These are phyloP conservation scores for Blastobotrys indianensis DNA, from an alignment of 1,139 yeast genomes.

Conservation along the genomic window DNA sequence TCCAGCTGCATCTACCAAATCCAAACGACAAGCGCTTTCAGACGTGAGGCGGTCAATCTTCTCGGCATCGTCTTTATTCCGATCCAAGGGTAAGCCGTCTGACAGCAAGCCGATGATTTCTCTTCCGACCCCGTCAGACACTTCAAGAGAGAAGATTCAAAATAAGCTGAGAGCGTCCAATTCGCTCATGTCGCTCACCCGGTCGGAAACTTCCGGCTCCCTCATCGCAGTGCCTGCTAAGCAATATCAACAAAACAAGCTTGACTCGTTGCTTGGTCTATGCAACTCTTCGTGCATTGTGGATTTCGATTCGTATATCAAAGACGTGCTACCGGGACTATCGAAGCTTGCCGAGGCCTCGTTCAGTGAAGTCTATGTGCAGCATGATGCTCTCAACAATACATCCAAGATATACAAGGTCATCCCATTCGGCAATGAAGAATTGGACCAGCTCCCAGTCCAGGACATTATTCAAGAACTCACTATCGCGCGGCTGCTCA, in stretches of 20 bases:
- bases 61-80: constrained; percentile 9
- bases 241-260: constrained; percentile 28
- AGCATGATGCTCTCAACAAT: constrained; percentile 8
- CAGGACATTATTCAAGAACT: constrained; percentile 45
- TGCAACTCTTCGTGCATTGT: constrained; percentile 32
- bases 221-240: constrained; percentile 31
- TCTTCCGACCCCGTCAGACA: constrained; percentile 50
- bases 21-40: constrained; percentile 5
- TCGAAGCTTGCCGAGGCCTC: constrained; percentile 43
- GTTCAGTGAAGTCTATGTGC: constrained; percentile 41
- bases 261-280: constrained; percentile 34
- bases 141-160: constrained; percentile 49
- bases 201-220: constrained; percentile 24
- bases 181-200: constrained; percentile 41
- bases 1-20: neutral
- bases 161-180: constrained; percentile 49
- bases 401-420: constrained; percentile 39
- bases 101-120: constrained; percentile 42
- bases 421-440: constrained; percentile 46
- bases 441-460: constrained; percentile 39
- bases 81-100: constrained; percentile 5
- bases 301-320: constrained; percentile 30
- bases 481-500: constrained; percentile 38
- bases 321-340: constrained; percentile 21
- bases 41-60: constrained; percentile 12